Conservation (phyloP, 306 rosid species). For the Cucurbita argyrosperma region DNA sequence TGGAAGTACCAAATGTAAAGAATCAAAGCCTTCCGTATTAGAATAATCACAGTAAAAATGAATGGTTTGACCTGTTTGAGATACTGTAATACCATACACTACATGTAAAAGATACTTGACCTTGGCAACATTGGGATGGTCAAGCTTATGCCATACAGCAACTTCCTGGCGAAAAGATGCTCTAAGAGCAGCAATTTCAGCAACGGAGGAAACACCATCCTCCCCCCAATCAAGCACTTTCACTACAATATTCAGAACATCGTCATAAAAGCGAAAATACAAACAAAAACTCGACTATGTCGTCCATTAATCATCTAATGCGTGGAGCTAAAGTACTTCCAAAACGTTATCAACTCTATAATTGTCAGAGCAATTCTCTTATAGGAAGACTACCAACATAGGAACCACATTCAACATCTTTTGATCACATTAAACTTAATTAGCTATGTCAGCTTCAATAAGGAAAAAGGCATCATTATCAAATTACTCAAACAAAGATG, state of each 20-base stretch:
- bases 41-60: neutral
- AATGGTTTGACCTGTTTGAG: neutral
- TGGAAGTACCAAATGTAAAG: neutral
- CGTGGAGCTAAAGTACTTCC: neutral
- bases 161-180: slow-evolving; percentile 41
- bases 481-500: neutral
- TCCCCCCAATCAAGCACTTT: slow-evolving; percentile 45
- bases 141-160: slow-evolving; percentile 52
- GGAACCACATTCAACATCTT: neutral
- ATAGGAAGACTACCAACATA: neutral
- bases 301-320: neutral
- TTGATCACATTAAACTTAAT: neutral
- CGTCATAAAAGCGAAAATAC: neutral
- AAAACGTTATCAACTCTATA: neutral
- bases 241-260: slow-evolving; percentile 22
- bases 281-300: neutral
- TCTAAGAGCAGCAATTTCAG: slow-evolving; percentile 31
- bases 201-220: slow-evolving; percentile 27
- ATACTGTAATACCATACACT: neutral
- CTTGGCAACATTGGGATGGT: slow-evolving; percentile 54
- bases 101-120: neutral
- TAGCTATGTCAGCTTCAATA: neutral
- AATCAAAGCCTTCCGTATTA: neutral
- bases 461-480: neutral
- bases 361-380: neutral